Base-by-base conservation (phyloP, 768 basidiomycete genomes). In the Termitomyces sp. region DNA sequence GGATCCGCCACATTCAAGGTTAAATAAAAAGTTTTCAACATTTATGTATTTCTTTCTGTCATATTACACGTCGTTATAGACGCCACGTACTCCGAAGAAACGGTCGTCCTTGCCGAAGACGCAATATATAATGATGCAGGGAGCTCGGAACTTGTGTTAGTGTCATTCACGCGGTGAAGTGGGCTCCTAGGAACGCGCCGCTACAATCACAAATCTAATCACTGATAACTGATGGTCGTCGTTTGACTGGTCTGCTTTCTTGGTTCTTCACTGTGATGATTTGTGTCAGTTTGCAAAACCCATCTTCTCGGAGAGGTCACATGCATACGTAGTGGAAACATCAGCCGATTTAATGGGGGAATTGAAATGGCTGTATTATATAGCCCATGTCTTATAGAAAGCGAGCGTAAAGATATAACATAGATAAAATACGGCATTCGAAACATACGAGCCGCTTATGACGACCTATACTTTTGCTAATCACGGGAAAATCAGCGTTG, bases 161-260 rank as follows among this genome's bases (percentile, higher is more conserved):
- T 31, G 34, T 32, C 47, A 11, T 58, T 57, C 46, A 48, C 20
- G 37, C 42, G 20, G 46, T 34, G 17, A 57, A 37, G 36, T 48
- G 56, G 37, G 8, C 43, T n/a, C 37, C 42, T 58, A 58, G 63
- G 58, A 55, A 62, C 58, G 34, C 43, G 34, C 43, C 29, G n/a
- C 51, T 20, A 12, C 20, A 25, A 63, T 62, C 61, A 62, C 36
- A 15, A 60, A 64, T 62, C 42, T 66, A 34, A 66, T 64, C 60
- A 60, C 15, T 65, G 62, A 59, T 63, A 55, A 20, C 14, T 63
- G 58, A 62, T 65, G 50, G 50, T 31, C 11, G 9, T 37, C n/a
- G 8, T n/a, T 10, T 59, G 45, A 32, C 3, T 25, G 43, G 34
- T 40, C 17, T 34, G 10, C 58, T 57, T 57, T 60, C 59, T 60